Evolutionary conservation across 2,329 filamentous ascomycete genomes (phyloP), one percentile per base, ranked within the genome.

Genomic region (Chrysoporthe cubensis): DNA sequence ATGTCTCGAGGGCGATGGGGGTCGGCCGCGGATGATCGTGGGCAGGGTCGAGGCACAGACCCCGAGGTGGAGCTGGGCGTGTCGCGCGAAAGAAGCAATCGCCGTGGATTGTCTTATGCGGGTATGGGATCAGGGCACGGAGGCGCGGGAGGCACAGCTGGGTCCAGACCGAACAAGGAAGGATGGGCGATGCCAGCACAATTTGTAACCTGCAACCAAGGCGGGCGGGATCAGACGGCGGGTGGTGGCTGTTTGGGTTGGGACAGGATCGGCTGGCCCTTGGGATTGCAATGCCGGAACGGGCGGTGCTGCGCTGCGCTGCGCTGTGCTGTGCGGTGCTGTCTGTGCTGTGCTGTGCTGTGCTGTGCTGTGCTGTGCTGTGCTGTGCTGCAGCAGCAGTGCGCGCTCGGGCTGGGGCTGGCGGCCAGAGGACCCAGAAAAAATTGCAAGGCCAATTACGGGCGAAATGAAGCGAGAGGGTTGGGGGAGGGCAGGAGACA

Each of bases 101-200:
- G 66, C 48, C 62, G 68, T 63, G 6, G 62, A 54, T 9, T 60
- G 64, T 59, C 37, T 67, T 65, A 44, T 50, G 42, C 42, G 7
- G 42, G 52, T 65, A 58, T 57, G 14, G 21, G 21, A 14, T 48
- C 4, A 26, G 37, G 42, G 59, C 62, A 69, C 59, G 62, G 62
- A 58, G 57, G 37, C 26, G 66, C 62, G 62, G 65, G 62, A 65
- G 66, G 66, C 62, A 68, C 48, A 54, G 62, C 44, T 50, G 68
- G 59, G 61, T 13, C 59, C 62, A 62, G 64, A 43, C 66, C 65
- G 62, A 68, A 67, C 62, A 64, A 68, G 65, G 66, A 68, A 67
- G 59, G 66, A 63, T 43, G 62, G 62, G 61, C 58, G 68, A 63
- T 61, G 64, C 21, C 37, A 61, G 40, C 32, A 46, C 61, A 60